phyloP scores from a whole-genome alignment of 768 basidiomycete genomes.

The Lactarius trivialis region DNA sequence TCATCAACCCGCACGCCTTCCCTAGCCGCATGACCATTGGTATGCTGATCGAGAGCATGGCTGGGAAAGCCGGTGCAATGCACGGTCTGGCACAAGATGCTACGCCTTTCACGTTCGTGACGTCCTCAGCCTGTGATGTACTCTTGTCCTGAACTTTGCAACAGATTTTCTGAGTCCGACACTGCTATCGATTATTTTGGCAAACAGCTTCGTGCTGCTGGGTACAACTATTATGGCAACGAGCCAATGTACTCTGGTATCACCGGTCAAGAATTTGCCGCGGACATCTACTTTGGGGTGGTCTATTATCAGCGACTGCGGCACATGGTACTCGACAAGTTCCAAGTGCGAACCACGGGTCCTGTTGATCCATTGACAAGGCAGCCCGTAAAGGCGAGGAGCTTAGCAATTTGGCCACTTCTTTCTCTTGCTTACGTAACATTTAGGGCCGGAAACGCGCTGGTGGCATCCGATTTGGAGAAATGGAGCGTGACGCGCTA shows the following conservation, averaged over 20 bases:
- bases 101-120: slow-evolving; percentile 88
- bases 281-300: slow-evolving; percentile 97
- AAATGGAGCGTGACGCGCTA: slow-evolving; percentile 99
- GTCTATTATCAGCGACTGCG: slow-evolving; percentile 98
- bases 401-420: slow-evolving; percentile 1
- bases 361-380: slow-evolving; percentile 93
- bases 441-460: slow-evolving; percentile 87
- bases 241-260: slow-evolving; percentile 99
- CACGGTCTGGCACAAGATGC: slow-evolving; percentile 98
- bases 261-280: slow-evolving; percentile 96
- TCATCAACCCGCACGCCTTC: slow-evolving; percentile 99
- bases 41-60: slow-evolving; percentile 99
- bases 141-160: slow-evolving; percentile 3
- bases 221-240: slow-evolving; percentile 98
- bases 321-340: slow-evolving; percentile 99
- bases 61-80: slow-evolving; percentile 98
- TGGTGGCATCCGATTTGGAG: slow-evolving; percentile 98
- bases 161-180: slow-evolving; percentile 90
- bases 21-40: slow-evolving; percentile 99
- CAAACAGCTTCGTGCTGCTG: slow-evolving; percentile 84
- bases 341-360: slow-evolving; percentile 97
- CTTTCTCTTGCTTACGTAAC: neutral
- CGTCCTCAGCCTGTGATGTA: neutral
- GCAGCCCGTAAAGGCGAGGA: slow-evolving; percentile 80
- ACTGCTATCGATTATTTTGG: slow-evolving; percentile 98